Conservation (phyloP, 75 land plant genomes). For the Pinus taeda region DNA sequence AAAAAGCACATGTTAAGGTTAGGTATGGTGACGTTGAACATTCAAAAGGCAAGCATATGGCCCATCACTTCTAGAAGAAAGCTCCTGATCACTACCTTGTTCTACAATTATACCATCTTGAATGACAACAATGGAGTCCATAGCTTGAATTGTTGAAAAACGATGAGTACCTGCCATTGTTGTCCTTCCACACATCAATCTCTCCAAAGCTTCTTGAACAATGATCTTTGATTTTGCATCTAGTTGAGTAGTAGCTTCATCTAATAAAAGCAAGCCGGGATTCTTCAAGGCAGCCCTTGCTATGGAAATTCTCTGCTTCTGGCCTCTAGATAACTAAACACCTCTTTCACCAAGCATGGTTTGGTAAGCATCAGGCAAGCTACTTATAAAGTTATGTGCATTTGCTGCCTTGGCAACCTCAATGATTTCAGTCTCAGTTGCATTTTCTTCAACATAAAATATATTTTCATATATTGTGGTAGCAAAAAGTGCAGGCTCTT, state of each 20-base stretch:
- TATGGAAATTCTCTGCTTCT: constrained; percentile 95
- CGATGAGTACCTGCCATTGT: constrained; percentile 89
- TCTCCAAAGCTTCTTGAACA: constrained; percentile 87
- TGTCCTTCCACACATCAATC: constrained; percentile 92
- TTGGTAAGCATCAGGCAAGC: constrained; percentile 78
- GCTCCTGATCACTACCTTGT: constrained; percentile 69
- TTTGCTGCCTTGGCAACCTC: constrained; percentile 85
- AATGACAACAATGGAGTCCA: constrained; percentile 69
- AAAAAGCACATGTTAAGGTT: background rate
- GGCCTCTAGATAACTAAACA: constrained; percentile 90
- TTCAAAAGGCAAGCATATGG: constrained; percentile 55
- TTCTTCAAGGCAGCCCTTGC: constrained; percentile 96
- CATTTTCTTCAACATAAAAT: constrained; percentile 78
- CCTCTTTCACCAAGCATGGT: constrained; percentile 93
- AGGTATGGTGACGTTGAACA: constrained; percentile 48
- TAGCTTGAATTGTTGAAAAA: constrained; percentile 76
- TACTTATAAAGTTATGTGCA: constrained; percentile 76
- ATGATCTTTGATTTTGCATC: constrained; percentile 94
- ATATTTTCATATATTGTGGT: constrained; percentile 88
- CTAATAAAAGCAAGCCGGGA: constrained; percentile 80
- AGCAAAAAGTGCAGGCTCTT: constrained; percentile 94
- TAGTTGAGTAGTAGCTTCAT: constrained; percentile 94
- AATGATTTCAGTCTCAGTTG: constrained; percentile 79
- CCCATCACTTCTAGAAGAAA: constrained; percentile 38
- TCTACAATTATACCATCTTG: constrained; percentile 78